Percentiles rank a stretch among this genome's conserved stretches.
Conservation (phyloP, 768 basidiomycete species). For the Xerocomus spinulosus region DNA sequence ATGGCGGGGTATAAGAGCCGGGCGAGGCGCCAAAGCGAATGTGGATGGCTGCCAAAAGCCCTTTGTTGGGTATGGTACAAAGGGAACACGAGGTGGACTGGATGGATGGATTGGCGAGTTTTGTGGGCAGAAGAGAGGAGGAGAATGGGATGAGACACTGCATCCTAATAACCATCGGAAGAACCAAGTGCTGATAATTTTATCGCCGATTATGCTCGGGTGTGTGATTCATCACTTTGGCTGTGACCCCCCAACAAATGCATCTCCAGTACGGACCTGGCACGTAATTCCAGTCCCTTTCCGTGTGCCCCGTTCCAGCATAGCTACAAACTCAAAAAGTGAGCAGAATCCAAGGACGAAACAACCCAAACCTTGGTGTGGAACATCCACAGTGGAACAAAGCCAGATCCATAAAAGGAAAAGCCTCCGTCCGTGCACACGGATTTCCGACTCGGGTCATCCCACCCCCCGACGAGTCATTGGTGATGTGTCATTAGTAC, state of each 20-base stretch:
- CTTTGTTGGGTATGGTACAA: conserved; percentile 29
- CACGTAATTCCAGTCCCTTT: not conserved
- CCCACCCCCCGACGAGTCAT: not conserved
- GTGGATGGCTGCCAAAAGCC: conserved; percentile 16
- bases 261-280: not conserved
- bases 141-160: conserved; percentile 2
- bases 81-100: conserved; percentile 7
- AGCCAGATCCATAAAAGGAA: conserved; percentile 9
- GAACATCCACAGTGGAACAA: conserved; percentile 10
- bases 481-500: not conserved
- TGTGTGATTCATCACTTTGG: conserved; percentile 9
- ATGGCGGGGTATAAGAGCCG: conserved; percentile 19
- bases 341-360: not conserved
- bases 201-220: conserved; percentile 8
- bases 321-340: no score
- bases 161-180: conserved; percentile 18
- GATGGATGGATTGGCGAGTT: conserved; percentile 1
- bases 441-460: not conserved
- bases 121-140: conserved; percentile 1
- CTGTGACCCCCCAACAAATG: conserved; percentile 9
- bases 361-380: not conserved
- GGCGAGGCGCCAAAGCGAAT: conserved; percentile 19
- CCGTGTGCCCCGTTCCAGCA: no score
- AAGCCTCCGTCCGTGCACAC: not conserved
- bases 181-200: conserved; percentile 7